Evolutionary conservation across 2,329 filamentous ascomycete genomes (phyloP), one percentile per base, ranked within the genome.

Genomic region (Tolypocladium guangdongense): DNA sequence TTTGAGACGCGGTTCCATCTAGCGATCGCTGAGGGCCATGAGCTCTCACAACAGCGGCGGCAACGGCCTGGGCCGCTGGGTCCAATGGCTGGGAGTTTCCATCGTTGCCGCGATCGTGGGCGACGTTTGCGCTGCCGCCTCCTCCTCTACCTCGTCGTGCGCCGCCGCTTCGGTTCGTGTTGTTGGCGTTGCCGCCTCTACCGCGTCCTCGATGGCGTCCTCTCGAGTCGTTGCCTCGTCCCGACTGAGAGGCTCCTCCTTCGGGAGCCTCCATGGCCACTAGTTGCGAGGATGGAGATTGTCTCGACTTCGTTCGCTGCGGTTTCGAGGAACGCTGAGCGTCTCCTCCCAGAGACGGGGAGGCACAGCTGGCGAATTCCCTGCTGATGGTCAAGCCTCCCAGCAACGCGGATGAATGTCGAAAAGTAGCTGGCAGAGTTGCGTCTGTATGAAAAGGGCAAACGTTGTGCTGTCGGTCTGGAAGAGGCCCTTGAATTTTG

Each of bases 131-230:
- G 24, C 52, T 60, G 32, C 61, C 61, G 36, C 60, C 59, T 56
- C 58, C 32, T 33, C 32, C 43, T 33, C 43, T 61, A 37, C 65
- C 66, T 51, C 63, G 61, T 55, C 64, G 63, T 47, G 63, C 57
- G 22, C 68, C 66, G 51, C 64, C 60, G 51, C 66, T 70, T 60
- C 39, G 39, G 18, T 32, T 32, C 14, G 41, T 27, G 35, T 18
- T 36, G 35, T 58, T 61, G 59, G 45, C 52, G 39, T 24, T 53
- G 64, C 71, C 68, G 39, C 70, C 65, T 49, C 64, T 63, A 51
- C 73, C 72, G 50, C 75, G 69, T 50, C 72, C 74, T 58, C 74
- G 70, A 52, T 72, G 71, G 49, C 74, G 67, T 27, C 71, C 72
- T 62, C 72, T 66, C 11, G 60, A 52, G 32, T 64, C 59, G 36